phyloP scores from a whole-genome alignment of 2,329 filamentous ascomycete species.

The Aureobasidium sp. region DNA sequence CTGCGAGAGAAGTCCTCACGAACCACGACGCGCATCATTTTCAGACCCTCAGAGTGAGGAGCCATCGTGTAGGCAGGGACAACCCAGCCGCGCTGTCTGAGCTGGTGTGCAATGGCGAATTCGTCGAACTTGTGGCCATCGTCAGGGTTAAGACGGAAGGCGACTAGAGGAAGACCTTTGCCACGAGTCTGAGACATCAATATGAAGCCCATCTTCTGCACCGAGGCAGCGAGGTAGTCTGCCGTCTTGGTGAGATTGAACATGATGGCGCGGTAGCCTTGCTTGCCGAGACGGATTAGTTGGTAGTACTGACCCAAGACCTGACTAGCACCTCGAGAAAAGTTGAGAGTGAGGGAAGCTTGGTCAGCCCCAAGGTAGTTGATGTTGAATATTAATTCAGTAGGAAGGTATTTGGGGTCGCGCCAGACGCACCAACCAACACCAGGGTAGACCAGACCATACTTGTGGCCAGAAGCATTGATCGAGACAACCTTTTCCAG shows the following conservation, averaged over 20 bases:
- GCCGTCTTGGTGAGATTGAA: constrained; percentile 82
- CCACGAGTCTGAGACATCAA: constrained; percentile 80
- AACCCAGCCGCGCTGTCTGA: constrained; percentile 83
- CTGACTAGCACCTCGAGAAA: constrained; percentile 89
- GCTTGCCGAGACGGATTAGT: constrained; percentile 87
- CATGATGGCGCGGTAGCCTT: constrained; percentile 90
- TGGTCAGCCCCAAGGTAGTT: constrained; percentile 97
- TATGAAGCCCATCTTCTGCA: constrained; percentile 71
- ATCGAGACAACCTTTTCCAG: constrained; percentile 85
- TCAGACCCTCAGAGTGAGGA: constrained; percentile 71
- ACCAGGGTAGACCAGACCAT: constrained; percentile 74
- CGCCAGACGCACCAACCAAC: constrained; percentile 94
- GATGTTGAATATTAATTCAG: constrained; percentile 97
- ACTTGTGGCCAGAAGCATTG: constrained; percentile 91
- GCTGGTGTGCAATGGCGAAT: constrained; percentile 63
- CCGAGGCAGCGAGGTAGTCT: constrained; percentile 71
- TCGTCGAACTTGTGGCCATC: constrained; percentile 50
- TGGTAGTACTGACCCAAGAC: constrained; percentile 98
- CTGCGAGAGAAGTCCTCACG: constrained; percentile 83
- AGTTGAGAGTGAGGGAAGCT: constrained; percentile 93
- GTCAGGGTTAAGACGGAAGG: constrained; percentile 66
- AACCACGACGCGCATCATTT: constrained; percentile 88
- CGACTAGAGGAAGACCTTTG: constrained; percentile 77
- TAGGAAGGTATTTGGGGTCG: constrained; percentile 70
- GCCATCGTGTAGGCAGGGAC: constrained; percentile 98